Percentiles rank a stretch among this genome's conserved stretches.
phyloP scores from a whole-genome alignment of 345 rosid genomes.

The Clausena lansium region DNA sequence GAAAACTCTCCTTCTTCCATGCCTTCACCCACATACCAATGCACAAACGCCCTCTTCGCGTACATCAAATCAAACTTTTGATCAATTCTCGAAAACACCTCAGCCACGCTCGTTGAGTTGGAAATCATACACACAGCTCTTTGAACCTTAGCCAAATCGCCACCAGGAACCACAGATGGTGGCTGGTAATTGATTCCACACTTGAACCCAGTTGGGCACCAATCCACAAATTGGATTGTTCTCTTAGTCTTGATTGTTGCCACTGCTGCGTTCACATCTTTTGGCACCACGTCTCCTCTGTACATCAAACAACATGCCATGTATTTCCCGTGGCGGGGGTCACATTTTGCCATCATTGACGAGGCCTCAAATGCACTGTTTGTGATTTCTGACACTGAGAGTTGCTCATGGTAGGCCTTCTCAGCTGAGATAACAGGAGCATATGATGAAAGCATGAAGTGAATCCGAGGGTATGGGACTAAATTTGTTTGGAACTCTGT shows the following conservation, averaged over 20 bases:
- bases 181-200: constrained; percentile 25
- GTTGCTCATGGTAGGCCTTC: constrained; percentile 25
- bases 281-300: constrained; percentile 24
- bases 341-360: constrained; percentile 20
- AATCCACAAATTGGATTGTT: constrained; percentile 18
- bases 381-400: constrained; percentile 25
- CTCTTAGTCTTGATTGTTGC: constrained; percentile 21
- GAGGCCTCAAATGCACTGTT: constrained; percentile 21
- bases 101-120: constrained; percentile 26
- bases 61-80: constrained; percentile 25
- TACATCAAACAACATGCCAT: constrained; percentile 27
- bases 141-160: constrained; percentile 24
- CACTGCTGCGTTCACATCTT: constrained; percentile 16
- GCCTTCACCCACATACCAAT: constrained; percentile 27
- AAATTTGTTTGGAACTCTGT: constrained; percentile 25
- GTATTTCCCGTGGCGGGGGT: constrained; percentile 27
- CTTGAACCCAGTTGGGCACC: constrained; percentile 21
- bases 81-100: constrained; percentile 23
- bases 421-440: constrained; percentile 25
- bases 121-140: constrained; percentile 27
- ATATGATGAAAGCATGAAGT: constrained; percentile 27
- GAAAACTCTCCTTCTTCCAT: constrained; percentile 30
- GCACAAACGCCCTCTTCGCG: constrained; percentile 25
- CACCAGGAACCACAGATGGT: constrained; percentile 25
- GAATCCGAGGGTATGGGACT: constrained; percentile 27